Base-by-base conservation (phyloP, 108 stramenopile genomes). In the Mayamaea pseudoterrestris region DNA sequence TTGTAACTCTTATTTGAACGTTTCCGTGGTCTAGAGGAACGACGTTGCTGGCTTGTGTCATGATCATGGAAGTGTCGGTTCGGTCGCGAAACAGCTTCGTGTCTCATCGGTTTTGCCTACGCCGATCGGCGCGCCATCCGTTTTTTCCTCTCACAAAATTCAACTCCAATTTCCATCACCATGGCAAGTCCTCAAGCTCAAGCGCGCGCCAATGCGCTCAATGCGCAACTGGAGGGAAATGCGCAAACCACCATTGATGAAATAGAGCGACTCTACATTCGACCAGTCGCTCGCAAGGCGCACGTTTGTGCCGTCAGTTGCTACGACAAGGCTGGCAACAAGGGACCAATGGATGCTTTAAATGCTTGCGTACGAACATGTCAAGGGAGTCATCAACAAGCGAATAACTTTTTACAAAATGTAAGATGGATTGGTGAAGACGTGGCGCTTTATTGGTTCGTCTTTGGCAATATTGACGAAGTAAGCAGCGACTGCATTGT, bases 321-420 rank as follows among this genome's bases (percentile, higher is more conserved):
- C 32, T 76, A 61, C 60, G 65, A 69, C 65, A 83, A 81, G 61
- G 82, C 82, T 14, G 87, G 87, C 1, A 66, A 73, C 16, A 63
- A 50, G 20, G 87, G 80, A 23, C 53, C 75, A 0, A 49, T 75
- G 12, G 80, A 90, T 34, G 60, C 58, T 30, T 60, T 90, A 37
- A 71, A 84, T 47, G 44, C 64, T 21, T 90, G 89, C 51, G 62
- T 66, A 17, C 69, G 72, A 21, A 68, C 70, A 30, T 90, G 89
- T 42, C 80, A 90, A 53, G 47, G 68, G 2, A 78, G 80, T 7
- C 75, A 83, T 50, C 83, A 90, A 51, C 73, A 63, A 44, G 74
- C 81, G 0, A 63, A 52, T 24, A 48, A 35, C 34, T 41, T 76
- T 14, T 50, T 79, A 11, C 88, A 90, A 75, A 71, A 73, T 37